Evolutionary conservation across 495 filamentous ascomycete species (phyloP).

Genomic region (Tuber brumale): DNA sequence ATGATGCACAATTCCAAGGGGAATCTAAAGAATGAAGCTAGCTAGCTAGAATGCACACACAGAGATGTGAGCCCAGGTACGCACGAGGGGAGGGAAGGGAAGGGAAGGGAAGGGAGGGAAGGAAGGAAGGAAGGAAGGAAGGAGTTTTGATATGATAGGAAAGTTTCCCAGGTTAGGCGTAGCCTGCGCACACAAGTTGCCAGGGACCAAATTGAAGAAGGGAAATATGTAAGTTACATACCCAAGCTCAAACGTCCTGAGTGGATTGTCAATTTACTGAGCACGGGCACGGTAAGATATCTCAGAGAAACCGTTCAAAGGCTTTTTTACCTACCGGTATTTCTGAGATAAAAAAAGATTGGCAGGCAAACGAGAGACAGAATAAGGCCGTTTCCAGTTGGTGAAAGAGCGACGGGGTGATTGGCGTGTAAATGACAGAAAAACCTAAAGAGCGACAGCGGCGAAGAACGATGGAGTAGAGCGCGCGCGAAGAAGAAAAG

Average conservation of each 20-base stretch:
- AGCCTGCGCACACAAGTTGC: background rate
- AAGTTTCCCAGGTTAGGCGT: background rate
- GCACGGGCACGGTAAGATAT: slow-evolving; percentile 13
- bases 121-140: background rate
- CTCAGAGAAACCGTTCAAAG: slow-evolving; percentile 7
- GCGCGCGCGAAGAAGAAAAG: background rate
- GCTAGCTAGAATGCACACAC: slow-evolving; percentile 1
- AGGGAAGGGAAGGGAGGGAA: background rate
- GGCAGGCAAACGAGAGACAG: slow-evolving; percentile 1
- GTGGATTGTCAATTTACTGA: slow-evolving; percentile 1
- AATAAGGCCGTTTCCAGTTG: slow-evolving; percentile 3
- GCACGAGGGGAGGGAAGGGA: background rate
- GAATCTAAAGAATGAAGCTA: slow-evolving; percentile 6
- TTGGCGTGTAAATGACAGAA: background rate
- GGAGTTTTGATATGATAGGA: slow-evolving; percentile 3
- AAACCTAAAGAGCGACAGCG: background rate
- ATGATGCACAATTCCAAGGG: background rate
- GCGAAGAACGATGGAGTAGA: background rate
- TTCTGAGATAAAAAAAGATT: slow-evolving; percentile 9
- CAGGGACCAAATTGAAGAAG: background rate
- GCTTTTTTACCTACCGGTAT: slow-evolving; percentile 2
- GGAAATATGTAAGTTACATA: slow-evolving; percentile 2
- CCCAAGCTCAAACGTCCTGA: background rate
- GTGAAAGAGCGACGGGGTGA: slow-evolving; percentile 3
- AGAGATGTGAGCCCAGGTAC: background rate